phyloP scores from a whole-genome alignment of 805 yeast genomes.

The Ogataea thermomethanolica region DNA sequence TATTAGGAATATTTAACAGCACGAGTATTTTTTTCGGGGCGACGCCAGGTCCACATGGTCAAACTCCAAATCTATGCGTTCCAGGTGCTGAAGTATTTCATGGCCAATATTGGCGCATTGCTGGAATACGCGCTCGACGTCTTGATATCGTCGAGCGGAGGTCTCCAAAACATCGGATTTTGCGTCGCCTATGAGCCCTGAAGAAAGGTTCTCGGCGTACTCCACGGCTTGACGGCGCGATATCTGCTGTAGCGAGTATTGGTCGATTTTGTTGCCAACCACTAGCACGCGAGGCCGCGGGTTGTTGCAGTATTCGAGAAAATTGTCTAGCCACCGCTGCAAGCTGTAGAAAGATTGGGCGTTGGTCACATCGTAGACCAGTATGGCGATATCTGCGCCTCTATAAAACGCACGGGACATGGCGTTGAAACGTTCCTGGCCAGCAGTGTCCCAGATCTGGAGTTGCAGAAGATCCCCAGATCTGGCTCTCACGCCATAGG shows the following conservation, averaged over 20 bases:
- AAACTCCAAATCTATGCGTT: constrained; percentile 21
- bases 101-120: constrained; percentile 29
- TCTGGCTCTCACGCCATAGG: constrained; percentile 34
- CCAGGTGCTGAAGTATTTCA: constrained; percentile 15
- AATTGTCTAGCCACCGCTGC: constrained; percentile 43
- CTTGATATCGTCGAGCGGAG: constrained; percentile 26
- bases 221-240: constrained; percentile 32
- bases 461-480: constrained; percentile 34
- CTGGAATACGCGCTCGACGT: constrained; percentile 27
- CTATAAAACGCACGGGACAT: constrained; percentile 54
- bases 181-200: constrained; percentile 24
- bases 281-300: constrained; percentile 45
- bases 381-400: constrained; percentile 53
- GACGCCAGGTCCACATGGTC: constrained; percentile 26
- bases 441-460: constrained; percentile 91
- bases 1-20: neutral
- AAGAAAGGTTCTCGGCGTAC: constrained; percentile 22
- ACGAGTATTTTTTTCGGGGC: constrained; percentile 8
- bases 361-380: constrained; percentile 53
- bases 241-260: constrained; percentile 26
- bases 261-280: constrained; percentile 53
- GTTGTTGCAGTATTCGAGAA: constrained; percentile 46
- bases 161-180: constrained; percentile 29
- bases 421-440: constrained; percentile 84
- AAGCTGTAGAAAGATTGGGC: constrained; percentile 48